Evolutionary conservation across 768 basidiomycete species (phyloP).

Genomic region (Phanerodontia chrysosporium): DNA sequence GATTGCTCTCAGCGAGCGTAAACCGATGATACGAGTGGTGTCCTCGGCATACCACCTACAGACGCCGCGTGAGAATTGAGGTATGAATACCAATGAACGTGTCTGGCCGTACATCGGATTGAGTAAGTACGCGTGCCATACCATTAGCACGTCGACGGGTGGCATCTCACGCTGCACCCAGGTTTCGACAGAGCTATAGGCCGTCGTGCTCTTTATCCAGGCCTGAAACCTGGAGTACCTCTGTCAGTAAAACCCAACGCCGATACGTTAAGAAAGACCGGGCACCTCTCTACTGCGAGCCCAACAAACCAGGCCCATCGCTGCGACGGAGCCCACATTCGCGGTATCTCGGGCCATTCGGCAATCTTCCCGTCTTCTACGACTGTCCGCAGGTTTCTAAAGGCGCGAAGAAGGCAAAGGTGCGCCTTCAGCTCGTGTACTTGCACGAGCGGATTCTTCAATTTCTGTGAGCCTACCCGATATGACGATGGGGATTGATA

Average conservation of each 20-base stretch:
- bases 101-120: conserved; percentile 29
- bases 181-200: background rate
- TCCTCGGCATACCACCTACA: conserved; percentile 18
- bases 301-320: conserved; percentile 14
- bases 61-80: background rate
- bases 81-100: background rate
- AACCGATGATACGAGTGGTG: conserved; percentile 6
- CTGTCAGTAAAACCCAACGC: no score
- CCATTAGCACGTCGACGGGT: conserved; percentile 39
- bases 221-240: conserved; percentile 10
- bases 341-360: background rate
- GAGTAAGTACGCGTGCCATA: conserved; percentile 39
- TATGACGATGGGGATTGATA: background rate
- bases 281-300: conserved; percentile 15
- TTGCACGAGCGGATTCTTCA: conserved; percentile 6
- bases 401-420: conserved; percentile 11
- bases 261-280: background rate
- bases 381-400: conserved; percentile 7
- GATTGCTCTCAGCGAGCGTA: conserved; percentile 5
- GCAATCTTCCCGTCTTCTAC: conserved; percentile 1
- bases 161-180: conserved; percentile 28
- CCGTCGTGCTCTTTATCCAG: background rate
- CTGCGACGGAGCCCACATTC: background rate
- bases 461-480: background rate
- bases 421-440: conserved; percentile 14